These are phyloP conservation scores for Diaporthe destruens DNA, from an alignment of 2,329 filamentous ascomycete genomes.

Conservation along the genomic window DNA sequence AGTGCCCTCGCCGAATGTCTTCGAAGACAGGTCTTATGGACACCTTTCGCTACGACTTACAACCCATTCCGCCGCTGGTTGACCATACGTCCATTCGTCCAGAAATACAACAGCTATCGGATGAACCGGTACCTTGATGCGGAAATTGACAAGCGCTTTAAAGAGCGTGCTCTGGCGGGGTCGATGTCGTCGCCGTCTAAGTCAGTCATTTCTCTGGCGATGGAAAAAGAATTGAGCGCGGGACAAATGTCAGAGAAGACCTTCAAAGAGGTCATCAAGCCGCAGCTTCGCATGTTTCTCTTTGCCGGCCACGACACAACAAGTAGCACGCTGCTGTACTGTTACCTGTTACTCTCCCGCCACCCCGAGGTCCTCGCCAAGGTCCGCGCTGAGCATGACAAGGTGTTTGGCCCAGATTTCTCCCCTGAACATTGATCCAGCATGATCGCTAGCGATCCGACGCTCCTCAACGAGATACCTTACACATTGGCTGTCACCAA, in stretches of 20 bases:
- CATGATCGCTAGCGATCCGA: background rate
- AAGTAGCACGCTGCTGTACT: conserved; percentile 46
- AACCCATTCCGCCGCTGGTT: conserved; percentile 1
- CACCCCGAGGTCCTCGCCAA: background rate
- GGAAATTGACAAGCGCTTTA: conserved; percentile 13
- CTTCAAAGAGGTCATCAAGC: conserved; percentile 40
- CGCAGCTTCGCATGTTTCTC: conserved; percentile 50
- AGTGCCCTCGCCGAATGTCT: background rate
- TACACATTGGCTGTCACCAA: conserved; percentile 8
- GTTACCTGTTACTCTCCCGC: conserved; percentile 44
- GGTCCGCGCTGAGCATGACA: background rate
- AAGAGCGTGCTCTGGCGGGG: background rate
- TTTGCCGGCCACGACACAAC: conserved; percentile 53
- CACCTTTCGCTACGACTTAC: conserved; percentile 2
- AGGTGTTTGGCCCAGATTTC: background rate
- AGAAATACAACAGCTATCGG: conserved; percentile 1
- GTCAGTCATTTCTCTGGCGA: background rate
- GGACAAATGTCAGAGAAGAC: background rate
- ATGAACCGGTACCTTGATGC: background rate
- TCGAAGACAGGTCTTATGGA: background rate
- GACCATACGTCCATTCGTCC: background rate
- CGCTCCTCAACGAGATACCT: background rate
- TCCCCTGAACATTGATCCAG: background rate
- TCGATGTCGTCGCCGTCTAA: background rate
- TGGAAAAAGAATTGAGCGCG: background rate